Conservation (phyloP, 2,329 filamentous ascomycete species). For the Fusarium anguioides region DNA sequence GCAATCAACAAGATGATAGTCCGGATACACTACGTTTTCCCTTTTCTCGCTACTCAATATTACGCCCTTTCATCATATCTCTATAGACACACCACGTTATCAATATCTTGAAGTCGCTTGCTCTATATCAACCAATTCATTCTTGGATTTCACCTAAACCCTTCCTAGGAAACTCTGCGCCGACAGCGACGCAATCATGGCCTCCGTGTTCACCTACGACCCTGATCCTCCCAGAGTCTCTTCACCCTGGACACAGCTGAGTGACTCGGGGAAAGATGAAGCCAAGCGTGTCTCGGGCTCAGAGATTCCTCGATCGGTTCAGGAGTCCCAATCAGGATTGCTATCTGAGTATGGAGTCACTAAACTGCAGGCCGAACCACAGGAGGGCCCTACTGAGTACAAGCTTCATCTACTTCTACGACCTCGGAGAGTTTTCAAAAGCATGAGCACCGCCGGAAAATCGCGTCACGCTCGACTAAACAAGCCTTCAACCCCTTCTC, state of each 20-base stretch:
- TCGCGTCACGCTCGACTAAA: conserved; percentile 22
- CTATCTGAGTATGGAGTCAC: conserved; percentile 74
- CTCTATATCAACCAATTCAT: background rate
- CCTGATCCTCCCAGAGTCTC: conserved; percentile 87
- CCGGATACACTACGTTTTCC: conserved; percentile 29
- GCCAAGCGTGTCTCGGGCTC: conserved; percentile 40
- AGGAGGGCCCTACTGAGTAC: conserved; percentile 95
- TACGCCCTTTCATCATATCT: conserved; percentile 14
- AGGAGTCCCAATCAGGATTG: conserved; percentile 50
- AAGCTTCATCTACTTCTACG: conserved; percentile 91
- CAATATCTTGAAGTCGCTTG: conserved; percentile 35
- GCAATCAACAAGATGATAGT: conserved; percentile 43
- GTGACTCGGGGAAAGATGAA: conserved; percentile 54
- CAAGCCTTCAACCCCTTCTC: conserved; percentile 45
- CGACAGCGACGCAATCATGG: conserved; percentile 65
- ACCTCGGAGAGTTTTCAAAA: conserved; percentile 77
- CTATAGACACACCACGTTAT: conserved; percentile 19
- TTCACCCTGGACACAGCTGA: conserved; percentile 84
- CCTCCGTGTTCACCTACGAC: conserved; percentile 96
- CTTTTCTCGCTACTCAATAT: conserved; percentile 27
- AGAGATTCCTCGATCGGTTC: conserved; percentile 42
- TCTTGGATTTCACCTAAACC: background rate
- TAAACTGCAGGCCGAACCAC: conserved; percentile 87
- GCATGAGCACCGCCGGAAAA: conserved; percentile 69
- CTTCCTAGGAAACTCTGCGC: background rate